Evolutionary conservation across 139 green algal species (phyloP).

Genomic region (Astrephomene gubernaculifera): DNA sequence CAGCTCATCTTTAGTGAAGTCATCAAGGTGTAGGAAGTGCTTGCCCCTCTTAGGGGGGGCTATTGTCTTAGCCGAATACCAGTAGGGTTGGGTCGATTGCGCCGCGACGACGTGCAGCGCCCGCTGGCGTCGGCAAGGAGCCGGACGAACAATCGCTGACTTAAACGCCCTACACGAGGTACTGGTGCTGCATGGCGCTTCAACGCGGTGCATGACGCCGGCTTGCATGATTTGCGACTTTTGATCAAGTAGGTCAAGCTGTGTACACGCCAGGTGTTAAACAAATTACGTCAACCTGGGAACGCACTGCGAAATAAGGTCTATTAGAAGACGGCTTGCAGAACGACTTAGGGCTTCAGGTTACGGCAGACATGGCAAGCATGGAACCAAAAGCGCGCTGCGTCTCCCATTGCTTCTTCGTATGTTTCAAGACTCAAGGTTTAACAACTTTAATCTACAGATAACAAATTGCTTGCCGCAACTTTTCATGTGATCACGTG

Average conservation of each 20-base stretch:
- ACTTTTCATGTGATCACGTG: too few relatives aligned
- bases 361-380: too few relatives aligned
- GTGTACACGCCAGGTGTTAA: not conserved
- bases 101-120: slow-evolving; percentile 28
- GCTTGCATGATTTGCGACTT: slow-evolving; percentile 1
- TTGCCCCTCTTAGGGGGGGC: slow-evolving; percentile 57
- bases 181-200: slow-evolving; percentile 3
- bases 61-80: slow-evolving; percentile 41
- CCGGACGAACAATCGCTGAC: not conserved
- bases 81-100: slow-evolving; percentile 35
- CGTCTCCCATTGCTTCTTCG: too few relatives aligned
- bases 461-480: too few relatives aligned
- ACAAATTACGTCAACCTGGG: too few relatives aligned
- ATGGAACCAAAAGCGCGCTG: too few relatives aligned
- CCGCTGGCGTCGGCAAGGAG: slow-evolving; percentile 6
- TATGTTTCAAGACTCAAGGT: too few relatives aligned
- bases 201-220: not conserved
- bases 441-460: too few relatives aligned
- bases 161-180: not conserved
- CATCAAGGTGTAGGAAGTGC: slow-evolving; percentile 97
- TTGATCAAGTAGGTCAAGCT: not conserved
- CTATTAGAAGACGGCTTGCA: too few relatives aligned
- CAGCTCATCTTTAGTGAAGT: slow-evolving; percentile 93
- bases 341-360: too few relatives aligned
- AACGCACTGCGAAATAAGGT: too few relatives aligned